phyloP scores from a whole-genome alignment of 306 rosid species.

The Lathyrus oleraceus region DNA sequence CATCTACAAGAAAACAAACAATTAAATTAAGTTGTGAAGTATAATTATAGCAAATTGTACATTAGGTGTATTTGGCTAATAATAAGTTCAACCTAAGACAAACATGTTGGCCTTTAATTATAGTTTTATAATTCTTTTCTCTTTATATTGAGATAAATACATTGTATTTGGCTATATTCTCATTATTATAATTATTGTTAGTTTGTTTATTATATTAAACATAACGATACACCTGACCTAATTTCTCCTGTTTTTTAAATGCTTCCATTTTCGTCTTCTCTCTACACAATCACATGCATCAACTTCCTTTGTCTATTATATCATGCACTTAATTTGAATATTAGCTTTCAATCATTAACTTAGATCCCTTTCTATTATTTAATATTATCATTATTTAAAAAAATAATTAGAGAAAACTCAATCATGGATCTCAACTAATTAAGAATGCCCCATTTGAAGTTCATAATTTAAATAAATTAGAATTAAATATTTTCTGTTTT shows the following conservation, averaged over 20 bases:
- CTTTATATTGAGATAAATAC: slow-evolving; percentile 12
- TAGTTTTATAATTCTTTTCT: slow-evolving; percentile 14
- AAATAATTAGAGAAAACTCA: slow-evolving; percentile 22
- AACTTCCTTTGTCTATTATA: slow-evolving; percentile 42
- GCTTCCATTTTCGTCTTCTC: slow-evolving; percentile 28
- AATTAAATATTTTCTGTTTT: slow-evolving; percentile 1
- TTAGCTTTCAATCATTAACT: slow-evolving; percentile 54
- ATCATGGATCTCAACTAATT: slow-evolving; percentile 45
- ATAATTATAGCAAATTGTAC: slow-evolving; percentile 23
- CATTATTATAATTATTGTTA: slow-evolving; percentile 42
- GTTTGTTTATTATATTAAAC: slow-evolving; percentile 39
- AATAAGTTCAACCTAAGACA: slow-evolving; percentile 46
- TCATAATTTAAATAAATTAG: slow-evolving; percentile 12
- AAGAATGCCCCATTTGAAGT: slow-evolving; percentile 34
- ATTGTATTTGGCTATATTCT: slow-evolving; percentile 42
- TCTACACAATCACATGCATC: slow-evolving; percentile 55
- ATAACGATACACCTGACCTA: slow-evolving; percentile 37
- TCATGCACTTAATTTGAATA: slow-evolving; percentile 29
- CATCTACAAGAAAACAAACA: not conserved
- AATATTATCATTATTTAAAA: slow-evolving; percentile 13
- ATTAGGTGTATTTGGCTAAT: slow-evolving; percentile 40
- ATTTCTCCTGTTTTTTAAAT: slow-evolving; percentile 33
- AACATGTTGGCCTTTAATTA: slow-evolving; percentile 32
- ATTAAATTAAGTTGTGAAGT: slow-evolving; percentile 14
- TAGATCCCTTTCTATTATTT: slow-evolving; percentile 45